Base-by-base conservation (phyloP, 2,329 filamentous ascomycete species). In the Esteya vermicola region DNA sequence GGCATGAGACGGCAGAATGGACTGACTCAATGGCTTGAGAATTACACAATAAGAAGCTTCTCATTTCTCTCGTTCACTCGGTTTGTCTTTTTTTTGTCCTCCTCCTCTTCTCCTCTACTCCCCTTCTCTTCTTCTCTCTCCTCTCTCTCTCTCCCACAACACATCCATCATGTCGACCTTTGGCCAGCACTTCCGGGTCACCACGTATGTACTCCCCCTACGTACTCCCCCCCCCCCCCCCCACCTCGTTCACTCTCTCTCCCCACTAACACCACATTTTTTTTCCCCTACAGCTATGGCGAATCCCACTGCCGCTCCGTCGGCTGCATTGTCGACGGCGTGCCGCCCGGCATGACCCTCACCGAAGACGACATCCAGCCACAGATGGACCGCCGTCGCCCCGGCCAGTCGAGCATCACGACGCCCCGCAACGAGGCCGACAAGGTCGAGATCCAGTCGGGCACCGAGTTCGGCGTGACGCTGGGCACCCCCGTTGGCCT, bases 381-480 rank as follows among this genome's bases (percentile, higher is more conserved):
- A 36, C 86, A 95, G 64, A 84, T 96, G 75, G 93, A 81, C 47
- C 80, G 89, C 48, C 75, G 89, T 45, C 75, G 89, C 44, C 89
- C 89, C 6, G 89, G 89, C 33, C 89, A 98, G 62, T 85, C 78
- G 50, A 77, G 78, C 47, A 81, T 96, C 53, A 93, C 86, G 3
- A 96, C 91, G 1, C 89, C 89, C 16, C 77, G 91, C 50, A 77
- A 95, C 59, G 89, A 96, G 63, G 89, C 89, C 60, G 91, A 96
- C 60, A 69, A 70, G 37, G 88, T 96, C 20, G 75, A 86, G 53
- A 95, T 96, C 52, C 85, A 94, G 62, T 93, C 85, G 3, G 89
- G 89, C 37, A 89, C 81, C 36, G 91, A 96, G 60, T 83, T 83
- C 52, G 89, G 91, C 34, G 65, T 89, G 50, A 94, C 88, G 5